phyloP scores from a whole-genome alignment of 768 basidiomycete genomes.

The Xerocomellus chrysenteron region DNA sequence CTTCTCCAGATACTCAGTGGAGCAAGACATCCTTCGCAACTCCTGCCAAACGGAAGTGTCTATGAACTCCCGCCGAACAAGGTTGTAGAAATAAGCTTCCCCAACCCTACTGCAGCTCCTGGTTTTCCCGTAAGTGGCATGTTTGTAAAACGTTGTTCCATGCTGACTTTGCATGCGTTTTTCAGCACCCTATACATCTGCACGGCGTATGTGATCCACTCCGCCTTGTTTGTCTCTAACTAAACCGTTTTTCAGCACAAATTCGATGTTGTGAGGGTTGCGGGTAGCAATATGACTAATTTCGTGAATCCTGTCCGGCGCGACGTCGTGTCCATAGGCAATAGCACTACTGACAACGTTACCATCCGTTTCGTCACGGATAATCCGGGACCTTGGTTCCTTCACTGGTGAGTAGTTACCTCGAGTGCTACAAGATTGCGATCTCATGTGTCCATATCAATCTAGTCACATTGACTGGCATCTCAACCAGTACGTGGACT shows the following conservation, averaged over 20 bases:
- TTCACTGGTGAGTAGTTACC: conserved; percentile 37
- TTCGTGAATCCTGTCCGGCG: conserved; percentile 38
- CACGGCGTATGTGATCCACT: conserved; percentile 36
- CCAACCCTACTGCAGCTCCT: conserved; percentile 27
- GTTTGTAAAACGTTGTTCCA: neutral
- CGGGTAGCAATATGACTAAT: conserved; percentile 32
- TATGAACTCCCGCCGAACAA: conserved; percentile 45
- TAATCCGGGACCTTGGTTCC: conserved; percentile 64
- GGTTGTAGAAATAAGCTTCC: conserved; percentile 47
- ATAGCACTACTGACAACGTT: conserved; percentile 39
- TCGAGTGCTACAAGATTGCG: neutral
- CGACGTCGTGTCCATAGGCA: conserved; percentile 32
- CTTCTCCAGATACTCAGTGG: conserved; percentile 62
- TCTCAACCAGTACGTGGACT: conserved; percentile 20
- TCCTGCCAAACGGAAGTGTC: conserved; percentile 51
- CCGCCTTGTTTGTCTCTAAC: neutral
- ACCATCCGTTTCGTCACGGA: conserved; percentile 62
- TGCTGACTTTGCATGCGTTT: neutral
- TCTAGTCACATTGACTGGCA: conserved; percentile 34
- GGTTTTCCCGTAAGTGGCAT: conserved; percentile 32
- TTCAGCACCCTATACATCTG: conserved; percentile 41
- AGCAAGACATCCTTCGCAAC: conserved; percentile 40
- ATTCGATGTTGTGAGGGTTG: conserved; percentile 37
- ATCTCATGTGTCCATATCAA: neutral
- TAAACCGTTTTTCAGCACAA: conserved; percentile 24